Percentiles rank a stretch among this genome's conserved stretches.
phyloP scores from a whole-genome alignment of 768 basidiomycete species.

The Strobilomyces echinocephalus region DNA sequence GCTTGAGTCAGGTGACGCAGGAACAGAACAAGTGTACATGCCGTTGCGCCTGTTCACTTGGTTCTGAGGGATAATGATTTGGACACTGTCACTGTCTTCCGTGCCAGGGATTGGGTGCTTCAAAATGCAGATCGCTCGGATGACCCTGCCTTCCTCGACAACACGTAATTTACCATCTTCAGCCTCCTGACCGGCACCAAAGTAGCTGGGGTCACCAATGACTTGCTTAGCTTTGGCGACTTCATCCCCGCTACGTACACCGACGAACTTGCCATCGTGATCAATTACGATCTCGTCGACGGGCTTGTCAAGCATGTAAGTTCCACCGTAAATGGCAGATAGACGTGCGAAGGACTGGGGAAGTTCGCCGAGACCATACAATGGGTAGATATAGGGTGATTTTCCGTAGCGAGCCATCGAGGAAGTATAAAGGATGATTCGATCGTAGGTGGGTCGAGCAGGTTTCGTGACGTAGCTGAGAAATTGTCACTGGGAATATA shows the following conservation, averaged over 20 bases:
- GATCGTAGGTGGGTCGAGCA: slow-evolving; percentile 86
- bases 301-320: slow-evolving; percentile 98
- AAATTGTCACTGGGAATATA: slow-evolving; percentile 8
- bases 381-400: slow-evolving; percentile 98
- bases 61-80: slow-evolving; percentile 99
- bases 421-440: slow-evolving; percentile 94
- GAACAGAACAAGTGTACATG: slow-evolving; percentile 33
- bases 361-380: slow-evolving; percentile 97
- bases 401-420: slow-evolving; percentile 99
- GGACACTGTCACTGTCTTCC: slow-evolving; percentile 89
- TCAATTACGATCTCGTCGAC: slow-evolving; percentile 89
- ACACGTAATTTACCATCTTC: slow-evolving; percentile 81
- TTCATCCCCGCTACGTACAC: slow-evolving; percentile 85
- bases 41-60: slow-evolving; percentile 92
- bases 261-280: slow-evolving; percentile 81
- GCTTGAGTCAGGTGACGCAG: slow-evolving; percentile 2
- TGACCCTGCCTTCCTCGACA: slow-evolving; percentile 88
- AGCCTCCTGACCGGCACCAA: slow-evolving; percentile 63
- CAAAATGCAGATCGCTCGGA: slow-evolving; percentile 95
- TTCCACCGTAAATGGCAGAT: slow-evolving; percentile 97
- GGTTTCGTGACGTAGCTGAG: slow-evolving; percentile 87
- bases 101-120: slow-evolving; percentile 98
- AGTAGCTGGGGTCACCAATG: slow-evolving; percentile 97
- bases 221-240: slow-evolving; percentile 96
- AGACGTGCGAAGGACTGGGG: slow-evolving; percentile 98